phyloP scores from a whole-genome alignment of 1,284 basidiomycete species.

The Fomes fomentarius region DNA sequence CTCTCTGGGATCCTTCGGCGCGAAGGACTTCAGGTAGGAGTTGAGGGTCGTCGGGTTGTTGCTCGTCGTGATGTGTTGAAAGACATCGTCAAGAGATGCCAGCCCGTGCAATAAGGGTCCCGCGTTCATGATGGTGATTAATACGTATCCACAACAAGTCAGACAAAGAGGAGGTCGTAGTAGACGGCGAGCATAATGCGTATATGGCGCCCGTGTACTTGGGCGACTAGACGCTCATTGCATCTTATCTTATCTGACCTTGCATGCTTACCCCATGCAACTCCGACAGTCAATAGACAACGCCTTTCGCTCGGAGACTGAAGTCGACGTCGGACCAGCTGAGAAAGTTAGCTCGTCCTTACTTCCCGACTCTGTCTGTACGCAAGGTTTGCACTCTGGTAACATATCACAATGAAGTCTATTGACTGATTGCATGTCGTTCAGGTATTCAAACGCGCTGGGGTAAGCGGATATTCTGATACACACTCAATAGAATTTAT shows the following conservation, averaged over 20 bases:
- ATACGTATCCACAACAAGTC: not conserved
- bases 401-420: too few relatives aligned
- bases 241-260: not conserved
- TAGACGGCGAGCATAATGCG: constrained; percentile 8
- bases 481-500: too few relatives aligned
- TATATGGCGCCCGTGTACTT: constrained; percentile 4
- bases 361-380: too few relatives aligned
- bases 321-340: too few relatives aligned
- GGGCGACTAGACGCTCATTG: constrained; percentile 13
- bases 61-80: constrained; percentile 18
- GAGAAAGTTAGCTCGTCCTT: too few relatives aligned
- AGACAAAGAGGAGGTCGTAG: constrained; percentile 3
- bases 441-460: too few relatives aligned
- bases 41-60: constrained; percentile 9
- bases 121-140: constrained; percentile 3
- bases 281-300: not conserved
- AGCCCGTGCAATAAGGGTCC: constrained; percentile 11
- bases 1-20: constrained; percentile 26
- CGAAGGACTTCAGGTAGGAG: constrained; percentile 20
- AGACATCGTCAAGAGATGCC: constrained; percentile 20
- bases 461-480: too few relatives aligned
- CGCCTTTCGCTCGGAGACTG: too few relatives aligned
- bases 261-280: too few relatives aligned
- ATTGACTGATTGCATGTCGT: too few relatives aligned
- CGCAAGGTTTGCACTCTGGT: too few relatives aligned